phyloP scores from a whole-genome alignment of 331 rosid species.

The Acacia concinna region DNA sequence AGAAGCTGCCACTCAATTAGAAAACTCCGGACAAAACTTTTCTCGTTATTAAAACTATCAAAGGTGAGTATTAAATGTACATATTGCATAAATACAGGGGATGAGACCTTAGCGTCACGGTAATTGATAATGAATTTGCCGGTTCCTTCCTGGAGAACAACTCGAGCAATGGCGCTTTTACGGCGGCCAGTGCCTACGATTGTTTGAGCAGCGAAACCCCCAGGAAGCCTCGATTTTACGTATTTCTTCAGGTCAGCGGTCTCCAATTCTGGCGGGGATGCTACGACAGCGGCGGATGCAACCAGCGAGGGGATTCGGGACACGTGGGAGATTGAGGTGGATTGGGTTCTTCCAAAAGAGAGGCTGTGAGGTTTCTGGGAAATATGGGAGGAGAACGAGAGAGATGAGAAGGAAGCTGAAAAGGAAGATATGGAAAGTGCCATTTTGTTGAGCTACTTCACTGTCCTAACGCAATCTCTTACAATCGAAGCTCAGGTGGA shows the following conservation, averaged over 20 bases:
- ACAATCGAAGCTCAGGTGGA: constrained; percentile 2
- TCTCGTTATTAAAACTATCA: not conserved
- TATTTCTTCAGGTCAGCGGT: constrained; percentile 55
- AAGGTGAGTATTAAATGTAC: not conserved
- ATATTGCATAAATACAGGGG: not conserved
- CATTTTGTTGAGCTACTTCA: constrained; percentile 36
- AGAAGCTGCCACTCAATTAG: not conserved
- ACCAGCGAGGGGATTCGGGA: constrained; percentile 39
- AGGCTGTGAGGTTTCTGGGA: constrained; percentile 51
- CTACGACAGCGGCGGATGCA: constrained; percentile 55
- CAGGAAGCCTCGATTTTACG: constrained; percentile 89
- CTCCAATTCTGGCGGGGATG: constrained; percentile 52
- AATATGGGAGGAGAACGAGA: constrained; percentile 77
- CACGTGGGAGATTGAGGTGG: constrained; percentile 41
- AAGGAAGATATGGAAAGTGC: constrained; percentile 59
- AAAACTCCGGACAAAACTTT: not conserved
- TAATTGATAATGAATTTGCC: constrained; percentile 84
- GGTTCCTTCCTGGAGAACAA: constrained; percentile 85
- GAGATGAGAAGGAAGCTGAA: constrained; percentile 59
- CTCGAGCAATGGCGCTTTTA: constrained; percentile 84
- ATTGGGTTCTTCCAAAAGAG: constrained; percentile 38
- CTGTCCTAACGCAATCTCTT: not conserved
- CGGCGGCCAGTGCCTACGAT: constrained; percentile 89
- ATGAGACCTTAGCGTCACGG: constrained; percentile 66
- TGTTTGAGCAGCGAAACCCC: constrained; percentile 92